Percentiles rank a stretch among this genome's conserved stretches.
These are phyloP conservation scores for Hansfordia pulvinata DNA, from an alignment of 2,329 filamentous ascomycete species.

Conservation along the genomic window DNA sequence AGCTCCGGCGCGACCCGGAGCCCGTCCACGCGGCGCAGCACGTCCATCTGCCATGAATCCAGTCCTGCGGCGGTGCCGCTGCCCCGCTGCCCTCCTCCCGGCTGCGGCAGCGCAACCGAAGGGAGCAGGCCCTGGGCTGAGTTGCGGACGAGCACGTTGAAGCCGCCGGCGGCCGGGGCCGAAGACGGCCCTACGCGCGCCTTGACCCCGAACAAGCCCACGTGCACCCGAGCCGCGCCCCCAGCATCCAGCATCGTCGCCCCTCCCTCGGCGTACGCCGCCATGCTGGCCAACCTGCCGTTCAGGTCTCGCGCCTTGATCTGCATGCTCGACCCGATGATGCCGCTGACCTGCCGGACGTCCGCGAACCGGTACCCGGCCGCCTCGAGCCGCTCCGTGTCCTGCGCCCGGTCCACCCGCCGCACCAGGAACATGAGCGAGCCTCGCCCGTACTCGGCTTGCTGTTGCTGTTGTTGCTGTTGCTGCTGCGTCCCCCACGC, in stretches of 20 bases:
- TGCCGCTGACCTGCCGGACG: slow-evolving; percentile 51
- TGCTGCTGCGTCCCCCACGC: slow-evolving; percentile 11
- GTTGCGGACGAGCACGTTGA: slow-evolving; percentile 48
- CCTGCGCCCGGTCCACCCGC: slow-evolving; percentile 38
- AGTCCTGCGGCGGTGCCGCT: too few relatives aligned
- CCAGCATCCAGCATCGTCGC: slow-evolving; percentile 33
- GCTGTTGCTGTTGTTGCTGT: too few relatives aligned
- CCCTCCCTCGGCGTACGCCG: slow-evolving; percentile 36
- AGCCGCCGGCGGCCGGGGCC: slow-evolving; percentile 34
- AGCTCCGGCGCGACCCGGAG: slow-evolving; percentile 25
- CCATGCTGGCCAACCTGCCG: slow-evolving; percentile 49
- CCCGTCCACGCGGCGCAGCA: slow-evolving; percentile 36
- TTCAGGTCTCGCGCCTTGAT: slow-evolving; percentile 51
- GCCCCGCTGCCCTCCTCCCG: too few relatives aligned
- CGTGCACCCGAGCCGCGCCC: too few relatives aligned
- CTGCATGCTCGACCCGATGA: slow-evolving; percentile 62
- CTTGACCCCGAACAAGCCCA: slow-evolving; percentile 44
- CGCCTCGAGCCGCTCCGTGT: slow-evolving; percentile 51
- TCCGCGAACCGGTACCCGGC: slow-evolving; percentile 69
- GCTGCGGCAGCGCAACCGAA: slow-evolving; percentile 37
- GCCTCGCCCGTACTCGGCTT: slow-evolving; percentile 59
- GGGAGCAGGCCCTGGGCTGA: slow-evolving; percentile 46
- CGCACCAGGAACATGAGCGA: slow-evolving; percentile 73
- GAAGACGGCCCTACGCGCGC: slow-evolving; percentile 25
- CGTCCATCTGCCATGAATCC: slow-evolving; percentile 36